These are phyloP conservation scores for Chrysanthemum seticuspe DNA, from an alignment of 129 eudicot genomes.

Conservation along the genomic window DNA sequence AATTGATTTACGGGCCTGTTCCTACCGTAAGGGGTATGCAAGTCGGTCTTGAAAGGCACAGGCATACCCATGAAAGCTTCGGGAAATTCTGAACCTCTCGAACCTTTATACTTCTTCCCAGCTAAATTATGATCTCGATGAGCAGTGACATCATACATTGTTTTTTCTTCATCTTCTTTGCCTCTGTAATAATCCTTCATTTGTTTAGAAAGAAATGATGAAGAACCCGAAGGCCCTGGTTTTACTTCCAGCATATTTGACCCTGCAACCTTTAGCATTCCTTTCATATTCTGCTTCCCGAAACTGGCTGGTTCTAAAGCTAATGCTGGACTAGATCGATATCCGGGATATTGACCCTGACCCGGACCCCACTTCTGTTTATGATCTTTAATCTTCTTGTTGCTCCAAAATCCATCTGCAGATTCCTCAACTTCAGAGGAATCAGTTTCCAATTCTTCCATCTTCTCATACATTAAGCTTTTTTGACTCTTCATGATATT, in stretches of 20 bases:
- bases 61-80: constrained; percentile 46
- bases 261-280: constrained; percentile 56
- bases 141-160: constrained; percentile 58
- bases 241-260: constrained; percentile 45
- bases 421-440: constrained; percentile 87
- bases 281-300: constrained; percentile 57
- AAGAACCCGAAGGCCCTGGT: constrained; percentile 39
- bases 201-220: constrained; percentile 29
- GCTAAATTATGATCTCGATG: constrained; percentile 46
- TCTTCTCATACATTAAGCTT: constrained; percentile 80
- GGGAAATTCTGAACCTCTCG: constrained; percentile 44
- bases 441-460: constrained; percentile 66
- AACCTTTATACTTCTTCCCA: constrained; percentile 45
- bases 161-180: constrained; percentile 33
- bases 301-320: constrained; percentile 43
- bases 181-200: constrained; percentile 36
- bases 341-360: constrained; percentile 32
- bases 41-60: constrained; percentile 39
- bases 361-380: constrained; percentile 39
- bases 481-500: constrained; percentile 80
- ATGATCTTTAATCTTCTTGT: constrained; percentile 54
- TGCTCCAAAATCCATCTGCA: constrained; percentile 63
- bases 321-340: constrained; percentile 40
- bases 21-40: constrained; percentile 42
- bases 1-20: constrained; percentile 63